Base-by-base conservation (phyloP, 371 early-diverging fungal species). In the Funneliformis caledonium region DNA sequence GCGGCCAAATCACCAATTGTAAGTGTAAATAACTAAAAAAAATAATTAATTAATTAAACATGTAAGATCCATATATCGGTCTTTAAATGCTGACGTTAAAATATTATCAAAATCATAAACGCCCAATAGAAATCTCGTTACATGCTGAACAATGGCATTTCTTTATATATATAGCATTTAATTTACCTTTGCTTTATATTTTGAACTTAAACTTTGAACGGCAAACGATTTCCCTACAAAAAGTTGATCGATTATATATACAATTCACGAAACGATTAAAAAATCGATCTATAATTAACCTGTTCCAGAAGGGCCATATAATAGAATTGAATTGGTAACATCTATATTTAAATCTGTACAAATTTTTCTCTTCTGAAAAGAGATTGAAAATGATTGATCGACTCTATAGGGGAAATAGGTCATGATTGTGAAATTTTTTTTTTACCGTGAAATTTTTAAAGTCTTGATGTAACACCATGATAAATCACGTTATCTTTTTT, bases 1-100 rank as follows among this genome's bases (percentile, higher is more conserved):
- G 85, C 84, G 7, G 88, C 85, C 47, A 89, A 61, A 19, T 85
- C 82, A 2, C 88, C 88, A 7, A 88, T 37, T 19, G 73, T 81
- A 2, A 82, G 72, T 0, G 65, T 62, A 47, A 82, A 76, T 11
- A 83, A 50, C 87, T 86, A 72, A 12, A 45, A 11, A 45, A 61
- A 75, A 47, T 11, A 50, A 22, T n/a, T 43, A 22, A 48, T 19
- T 19, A n/a, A 31, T 37, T 37, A 43, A 14, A 33, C 19, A 47
- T 47, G 47, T 42, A 16, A 12, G 19, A 2, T 19, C 4, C 1
- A 43, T 11, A 37, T 37, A 37, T 37, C 37, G n/a, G n/a, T n/a
- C n/a, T n/a, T n/a, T n/a, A n/a, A n/a, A n/a, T n/a, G n/a, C n/a
- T n/a, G n/a, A 37, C 37, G 37, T 37, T 37, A n/a, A 37, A 37